Conservation (phyloP, 2,329 filamentous ascomycete species). For the Fusarium cicatricum region DNA sequence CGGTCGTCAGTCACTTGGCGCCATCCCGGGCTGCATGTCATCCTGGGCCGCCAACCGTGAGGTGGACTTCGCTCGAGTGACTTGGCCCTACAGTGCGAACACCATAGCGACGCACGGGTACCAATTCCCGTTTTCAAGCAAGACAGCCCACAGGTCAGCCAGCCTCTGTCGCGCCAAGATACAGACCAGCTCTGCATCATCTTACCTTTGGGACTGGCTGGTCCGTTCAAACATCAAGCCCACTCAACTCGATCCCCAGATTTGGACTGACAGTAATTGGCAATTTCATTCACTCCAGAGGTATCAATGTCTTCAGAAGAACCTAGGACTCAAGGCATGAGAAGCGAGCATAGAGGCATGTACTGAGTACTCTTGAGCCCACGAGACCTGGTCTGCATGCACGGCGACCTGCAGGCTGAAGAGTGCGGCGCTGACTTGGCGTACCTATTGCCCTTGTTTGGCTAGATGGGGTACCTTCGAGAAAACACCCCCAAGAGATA, state of each 20-base stretch:
- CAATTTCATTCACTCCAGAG: too few relatives aligned
- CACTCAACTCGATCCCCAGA: too few relatives aligned
- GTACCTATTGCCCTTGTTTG: slow-evolving; percentile 27
- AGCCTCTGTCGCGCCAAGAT: slow-evolving; percentile 20
- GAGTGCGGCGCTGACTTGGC: slow-evolving; percentile 37
- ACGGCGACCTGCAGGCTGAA: slow-evolving; percentile 42
- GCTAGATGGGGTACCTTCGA: slow-evolving; percentile 32
- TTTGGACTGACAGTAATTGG: too few relatives aligned
- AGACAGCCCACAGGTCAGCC: slow-evolving; percentile 25
- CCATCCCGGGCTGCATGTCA: slow-evolving; percentile 45
- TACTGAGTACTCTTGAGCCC: slow-evolving; percentile 28
- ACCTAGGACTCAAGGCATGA: neutral
- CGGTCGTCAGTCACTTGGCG: slow-evolving; percentile 39
- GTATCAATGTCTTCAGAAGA: too few relatives aligned
- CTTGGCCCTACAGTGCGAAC: slow-evolving; percentile 35
- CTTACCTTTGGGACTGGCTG: too few relatives aligned
- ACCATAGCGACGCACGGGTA: slow-evolving; percentile 1
- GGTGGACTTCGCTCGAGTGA: slow-evolving; percentile 23
- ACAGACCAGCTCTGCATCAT: neutral
- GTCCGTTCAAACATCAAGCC: too few relatives aligned
- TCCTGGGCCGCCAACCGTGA: slow-evolving; percentile 34
- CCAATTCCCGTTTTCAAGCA: slow-evolving; percentile 20
- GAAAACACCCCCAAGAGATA: slow-evolving; percentile 33
- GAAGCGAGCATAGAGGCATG: slow-evolving; percentile 12
- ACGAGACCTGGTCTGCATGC: slow-evolving; percentile 46